These are phyloP conservation scores for Thielaviopsis ethacetica DNA, from an alignment of 2,329 filamentous ascomycete genomes.

Conservation along the genomic window DNA sequence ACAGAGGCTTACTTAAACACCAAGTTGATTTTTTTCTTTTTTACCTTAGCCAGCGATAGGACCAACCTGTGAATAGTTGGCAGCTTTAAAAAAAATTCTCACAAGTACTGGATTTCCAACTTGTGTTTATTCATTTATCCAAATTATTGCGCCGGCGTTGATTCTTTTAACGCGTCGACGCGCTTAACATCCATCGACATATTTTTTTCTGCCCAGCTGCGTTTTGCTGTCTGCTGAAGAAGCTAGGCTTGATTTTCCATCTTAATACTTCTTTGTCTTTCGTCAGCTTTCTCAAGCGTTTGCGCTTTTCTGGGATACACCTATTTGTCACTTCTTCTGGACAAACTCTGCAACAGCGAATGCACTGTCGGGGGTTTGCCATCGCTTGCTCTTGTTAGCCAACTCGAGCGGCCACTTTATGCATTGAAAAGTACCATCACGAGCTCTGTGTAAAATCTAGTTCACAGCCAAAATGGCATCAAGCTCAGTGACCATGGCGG, in stretches of 20 bases:
- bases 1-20: neutral
- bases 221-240: neutral
- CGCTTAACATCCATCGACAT: slow-evolving; percentile 8
- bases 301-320: neutral
- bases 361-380: neutral
- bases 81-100: too few relatives aligned
- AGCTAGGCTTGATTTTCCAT: neutral
- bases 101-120: neutral
- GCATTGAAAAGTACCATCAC: neutral
- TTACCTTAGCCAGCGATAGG: neutral
- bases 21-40: neutral
- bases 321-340: neutral
- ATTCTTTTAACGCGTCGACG: slow-evolving; percentile 11
- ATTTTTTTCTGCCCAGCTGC: slow-evolving; percentile 5
- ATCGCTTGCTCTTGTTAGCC: neutral
- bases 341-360: neutral
- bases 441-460: neutral
- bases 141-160: neutral
- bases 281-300: neutral
- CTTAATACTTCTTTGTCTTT: neutral
- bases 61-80: too few relatives aligned
- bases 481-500: slow-evolving; percentile 26
- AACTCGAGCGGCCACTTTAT: neutral
- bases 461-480: slow-evolving; percentile 7
- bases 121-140: neutral